Evolutionary conservation across 352 stramenopile species (phyloP), one percentile per base, ranked within the genome.

Genomic region (Phytophthora gonapodyides): DNA sequence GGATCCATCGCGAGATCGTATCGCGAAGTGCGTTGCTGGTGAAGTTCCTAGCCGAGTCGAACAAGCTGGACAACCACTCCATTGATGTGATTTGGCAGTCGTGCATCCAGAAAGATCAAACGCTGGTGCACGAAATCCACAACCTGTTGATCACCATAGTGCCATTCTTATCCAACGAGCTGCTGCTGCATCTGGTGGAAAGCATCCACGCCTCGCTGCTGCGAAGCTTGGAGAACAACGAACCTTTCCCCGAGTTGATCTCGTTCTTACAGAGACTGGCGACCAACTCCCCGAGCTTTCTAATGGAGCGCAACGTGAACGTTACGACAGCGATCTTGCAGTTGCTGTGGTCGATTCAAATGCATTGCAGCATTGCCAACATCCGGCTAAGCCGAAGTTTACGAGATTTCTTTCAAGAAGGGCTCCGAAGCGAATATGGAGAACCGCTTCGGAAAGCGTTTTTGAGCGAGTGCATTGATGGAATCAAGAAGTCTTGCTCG

Each of bases 1-100:
- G 84, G 17, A 95, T 95, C n/a, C 88, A 96, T 67, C 80, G 86
- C 34, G 86, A 96, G 68, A 86, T 94, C 45, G 88, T 96, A 31
- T 92, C 85, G 24, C 81, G 87, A 17, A 94, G 82, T 68, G 78
- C 84, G 7, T 64, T 88, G 36, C 50, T 96, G 42, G 71, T 96
- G n/a, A 93, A 90, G 37, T 96, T 94, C 44, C 67, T 96, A 17
- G 85, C 84, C 1, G 87, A 96, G 61, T 80, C 82, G 17, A 84
- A 91, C 61, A 89, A 87, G 41, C 55, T 96, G 37, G 82, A 85
- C 43, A 75, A 75, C 15, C 46, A 77, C 17, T 71, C 76, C 13
- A 66, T 93, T 53, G 84, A 91, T 51, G 79, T 87, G 37, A 93
- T 96, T 58, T 94, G 84, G 80, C 57, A 78, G 34, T 91, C 85